These are phyloP conservation scores for Trichoderma sp. DNA, from an alignment of 2,329 filamentous ascomycete species.

Conservation along the genomic window DNA sequence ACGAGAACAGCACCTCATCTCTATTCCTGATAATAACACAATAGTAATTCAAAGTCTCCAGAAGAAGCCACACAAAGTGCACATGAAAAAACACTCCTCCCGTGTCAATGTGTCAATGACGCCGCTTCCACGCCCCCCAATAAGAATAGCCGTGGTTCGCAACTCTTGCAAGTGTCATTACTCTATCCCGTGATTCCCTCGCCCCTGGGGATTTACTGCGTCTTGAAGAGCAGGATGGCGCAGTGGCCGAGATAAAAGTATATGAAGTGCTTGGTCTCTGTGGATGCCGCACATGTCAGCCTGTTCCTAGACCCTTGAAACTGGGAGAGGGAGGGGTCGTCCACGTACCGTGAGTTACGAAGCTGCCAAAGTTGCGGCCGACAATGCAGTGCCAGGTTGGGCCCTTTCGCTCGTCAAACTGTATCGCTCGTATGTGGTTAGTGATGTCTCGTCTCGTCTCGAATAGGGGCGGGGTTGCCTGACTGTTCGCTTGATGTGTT, in stretches of 20 bases:
- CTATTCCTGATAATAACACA: not conserved
- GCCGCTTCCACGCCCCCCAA: not conserved
- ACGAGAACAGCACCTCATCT: not conserved
- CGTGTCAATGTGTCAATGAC: not conserved
- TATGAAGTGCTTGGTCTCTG: conserved; percentile 99
- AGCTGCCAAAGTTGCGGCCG: conserved; percentile 97
- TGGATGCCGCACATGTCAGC: not conserved
- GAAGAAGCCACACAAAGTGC: conserved; percentile 9
- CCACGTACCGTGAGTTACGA: conserved; percentile 86
- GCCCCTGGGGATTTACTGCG: conserved; percentile 62
- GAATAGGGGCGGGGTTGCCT: conserved; percentile 27
- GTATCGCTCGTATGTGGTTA: conserved; percentile 20
- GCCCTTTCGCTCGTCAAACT: conserved; percentile 97
- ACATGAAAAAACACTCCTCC: not conserved
- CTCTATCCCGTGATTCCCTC: not conserved
- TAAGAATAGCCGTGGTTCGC: not conserved
- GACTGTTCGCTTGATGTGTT: conserved; percentile 93
- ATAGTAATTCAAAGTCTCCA: not conserved
- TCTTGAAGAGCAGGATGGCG: conserved; percentile 98
- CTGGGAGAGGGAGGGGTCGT: not conserved
- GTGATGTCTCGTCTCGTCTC: not conserved
- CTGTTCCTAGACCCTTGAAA: not conserved
- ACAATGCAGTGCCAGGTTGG: conserved; percentile 99
- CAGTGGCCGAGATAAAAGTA: conserved; percentile 99
- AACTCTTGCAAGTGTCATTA: not conserved